phyloP scores from a whole-genome alignment of 78 protist species.

The Dictyostelium firmibasis region DNA sequence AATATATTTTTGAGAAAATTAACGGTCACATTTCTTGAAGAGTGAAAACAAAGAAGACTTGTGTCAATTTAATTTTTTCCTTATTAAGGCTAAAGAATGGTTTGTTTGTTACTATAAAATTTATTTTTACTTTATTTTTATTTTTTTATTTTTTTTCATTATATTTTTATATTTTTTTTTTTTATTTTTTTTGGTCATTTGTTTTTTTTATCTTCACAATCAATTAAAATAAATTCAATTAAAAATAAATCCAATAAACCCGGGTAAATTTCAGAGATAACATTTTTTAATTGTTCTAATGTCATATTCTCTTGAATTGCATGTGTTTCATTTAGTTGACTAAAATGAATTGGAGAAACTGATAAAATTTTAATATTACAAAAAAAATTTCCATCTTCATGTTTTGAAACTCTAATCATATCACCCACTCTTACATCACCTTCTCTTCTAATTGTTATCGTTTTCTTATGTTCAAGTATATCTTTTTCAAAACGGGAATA shows the following conservation, averaged over 20 bases:
- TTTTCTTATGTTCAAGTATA: background rate
- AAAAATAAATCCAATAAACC: background rate
- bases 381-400: background rate
- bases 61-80: too few relatives aligned
- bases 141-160: too few relatives aligned
- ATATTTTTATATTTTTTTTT: too few relatives aligned
- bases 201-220: too few relatives aligned
- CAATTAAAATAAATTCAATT: background rate
- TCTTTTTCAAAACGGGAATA: background rate
- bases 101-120: too few relatives aligned
- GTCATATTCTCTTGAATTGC: conserved; percentile 21
- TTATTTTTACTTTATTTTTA: too few relatives aligned
- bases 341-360: background rate
- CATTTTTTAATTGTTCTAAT: background rate
- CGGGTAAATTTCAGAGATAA: background rate
- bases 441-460: background rate
- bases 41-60: too few relatives aligned
- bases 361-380: background rate
- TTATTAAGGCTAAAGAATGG: too few relatives aligned
- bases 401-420: background rate
- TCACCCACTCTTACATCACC: background rate
- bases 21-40: too few relatives aligned
- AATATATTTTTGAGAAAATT: too few relatives aligned
- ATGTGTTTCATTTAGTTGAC: background rate
- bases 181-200: too few relatives aligned